These are phyloP conservation scores for Phytopythium kandeliae DNA, from an alignment of 352 stramenopile genomes.

Conservation along the genomic window DNA sequence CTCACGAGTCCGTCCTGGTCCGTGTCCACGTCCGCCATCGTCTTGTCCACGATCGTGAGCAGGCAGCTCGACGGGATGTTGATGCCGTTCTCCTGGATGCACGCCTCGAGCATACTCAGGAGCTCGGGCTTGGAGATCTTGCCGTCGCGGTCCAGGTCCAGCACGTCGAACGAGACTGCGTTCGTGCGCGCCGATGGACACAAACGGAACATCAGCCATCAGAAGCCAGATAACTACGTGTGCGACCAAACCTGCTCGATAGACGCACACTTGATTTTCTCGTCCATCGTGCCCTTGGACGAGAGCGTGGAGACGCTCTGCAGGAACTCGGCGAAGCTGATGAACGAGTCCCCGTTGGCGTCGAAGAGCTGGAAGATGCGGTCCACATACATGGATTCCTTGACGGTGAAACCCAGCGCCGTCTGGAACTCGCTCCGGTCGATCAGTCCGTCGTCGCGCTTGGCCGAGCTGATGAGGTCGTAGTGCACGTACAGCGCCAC, in stretches of 20 bases:
- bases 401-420: slow-evolving; percentile 65
- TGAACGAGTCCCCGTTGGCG: slow-evolving; percentile 70
- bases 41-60: slow-evolving; percentile 62
- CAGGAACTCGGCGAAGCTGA: slow-evolving; percentile 77
- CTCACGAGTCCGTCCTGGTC: slow-evolving; percentile 70
- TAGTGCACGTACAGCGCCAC: slow-evolving; percentile 56
- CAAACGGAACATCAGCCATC: neutral
- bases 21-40: slow-evolving; percentile 57
- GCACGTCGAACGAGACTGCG: slow-evolving; percentile 71
- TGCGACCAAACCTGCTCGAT: too few species aligned
- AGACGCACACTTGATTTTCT: slow-evolving; percentile 69
- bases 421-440: slow-evolving; percentile 79
- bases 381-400: slow-evolving; percentile 81
- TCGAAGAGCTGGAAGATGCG: slow-evolving; percentile 81
- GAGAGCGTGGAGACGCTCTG: slow-evolving; percentile 69
- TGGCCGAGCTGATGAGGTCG: slow-evolving; percentile 57
- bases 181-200: neutral
- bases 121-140: slow-evolving; percentile 70
- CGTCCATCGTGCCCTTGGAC: slow-evolving; percentile 51
- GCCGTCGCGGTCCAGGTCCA: slow-evolving; percentile 69
- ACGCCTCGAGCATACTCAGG: slow-evolving; percentile 64
- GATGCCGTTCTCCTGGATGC: slow-evolving; percentile 71
- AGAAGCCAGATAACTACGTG: too few species aligned
- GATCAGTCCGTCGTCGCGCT: slow-evolving; percentile 65
- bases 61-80: slow-evolving; percentile 63